A percentile compares a stretch with the other conserved stretches of the same genome.
These are phyloP conservation scores for Aquilaria malaccensis DNA, from an alignment of 345 rosid genomes.

Conservation along the genomic window DNA sequence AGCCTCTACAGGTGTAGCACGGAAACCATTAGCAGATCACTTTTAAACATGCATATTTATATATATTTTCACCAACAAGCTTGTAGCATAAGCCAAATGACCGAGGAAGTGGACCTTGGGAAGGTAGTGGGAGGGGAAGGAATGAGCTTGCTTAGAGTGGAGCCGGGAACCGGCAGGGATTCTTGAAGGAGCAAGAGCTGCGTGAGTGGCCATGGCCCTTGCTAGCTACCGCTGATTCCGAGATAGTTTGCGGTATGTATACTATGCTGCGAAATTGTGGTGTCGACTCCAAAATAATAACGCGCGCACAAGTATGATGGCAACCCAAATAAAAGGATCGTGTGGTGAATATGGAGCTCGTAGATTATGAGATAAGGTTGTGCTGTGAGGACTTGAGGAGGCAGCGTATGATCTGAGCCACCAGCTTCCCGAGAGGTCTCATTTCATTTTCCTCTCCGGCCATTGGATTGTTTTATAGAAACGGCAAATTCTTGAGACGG, in stretches of 20 bases:
- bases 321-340: slow-evolving; percentile 27
- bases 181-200: slow-evolving; percentile 87
- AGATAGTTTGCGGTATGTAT: too few species aligned
- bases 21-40: neutral
- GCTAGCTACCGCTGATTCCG: neutral
- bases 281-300: too few species aligned
- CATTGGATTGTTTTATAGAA: slow-evolving; percentile 2
- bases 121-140: slow-evolving; percentile 73
- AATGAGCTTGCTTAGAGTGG: slow-evolving; percentile 43
- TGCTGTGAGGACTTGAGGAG: slow-evolving; percentile 7
- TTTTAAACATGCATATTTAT: slow-evolving; percentile 7
- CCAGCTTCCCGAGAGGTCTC: slow-evolving; percentile 13
- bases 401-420: slow-evolving; percentile 27
- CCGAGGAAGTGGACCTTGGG: slow-evolving; percentile 39
- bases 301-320: slow-evolving; percentile 26
- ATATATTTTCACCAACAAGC: neutral
- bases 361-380: slow-evolving; percentile 49
- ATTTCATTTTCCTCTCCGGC: slow-evolving; percentile 1
- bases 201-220: slow-evolving; percentile 73
- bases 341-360: slow-evolving; percentile 44
- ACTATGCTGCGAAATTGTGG: too few species aligned
- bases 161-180: slow-evolving; percentile 54
- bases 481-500: neutral
- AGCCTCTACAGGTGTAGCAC: slow-evolving; percentile 40
- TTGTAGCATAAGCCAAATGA: neutral